Evolutionary conservation across 2,329 filamentous ascomycete species (phyloP), one percentile per base, ranked within the genome.

Genomic region (Alternaria burnsii): DNA sequence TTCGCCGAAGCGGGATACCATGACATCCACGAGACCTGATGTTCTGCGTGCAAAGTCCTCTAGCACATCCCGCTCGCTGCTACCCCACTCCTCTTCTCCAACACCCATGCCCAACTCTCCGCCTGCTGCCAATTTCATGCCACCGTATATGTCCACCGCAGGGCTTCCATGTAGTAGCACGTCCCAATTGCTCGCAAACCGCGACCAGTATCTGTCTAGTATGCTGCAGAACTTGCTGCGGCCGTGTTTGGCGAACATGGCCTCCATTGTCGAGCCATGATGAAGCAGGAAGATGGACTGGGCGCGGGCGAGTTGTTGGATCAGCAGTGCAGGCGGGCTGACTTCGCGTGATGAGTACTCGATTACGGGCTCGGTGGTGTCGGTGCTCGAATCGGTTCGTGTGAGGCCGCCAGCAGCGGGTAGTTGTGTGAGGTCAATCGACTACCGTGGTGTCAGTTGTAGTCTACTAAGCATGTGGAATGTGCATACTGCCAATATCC

Each of bases 61-160:
- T 1, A 99, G 82, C 0, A 98, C 94, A 70, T 96, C 94, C 70
- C 94, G 86, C 81, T 98, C 94, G 32, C 93, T 93, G 75, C 94
- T 97, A 5, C 94, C 94, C 76, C 93, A 90, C 56, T 97, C 92
- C 80, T 98, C 95, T 76, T 98, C 95, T 18, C 95, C 95, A 1
- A 98, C 95, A 0, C 95, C 95, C 46, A 97, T 87, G 16, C 95
- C 95, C 26, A 98, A 86, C 79, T 98, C 94, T 18, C 95, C 94
- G 34, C 92, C 93, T 7, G 91, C 92, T 12, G 94, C 92, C 32
- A 99, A 84, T 77, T 97, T 97, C 73, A 97, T 88, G 6, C 92
- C 93, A 11, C 90, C 88, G 71, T 93, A 93, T 5, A 97, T 84
- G 64, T 90, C 89, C 1, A 90, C 87, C 2, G 90, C 89, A 0